Evolutionary conservation across 176 grass and related monocot species (phyloP), one percentile per base, ranked within the genome.

Genomic region (Musa beccarii): DNA sequence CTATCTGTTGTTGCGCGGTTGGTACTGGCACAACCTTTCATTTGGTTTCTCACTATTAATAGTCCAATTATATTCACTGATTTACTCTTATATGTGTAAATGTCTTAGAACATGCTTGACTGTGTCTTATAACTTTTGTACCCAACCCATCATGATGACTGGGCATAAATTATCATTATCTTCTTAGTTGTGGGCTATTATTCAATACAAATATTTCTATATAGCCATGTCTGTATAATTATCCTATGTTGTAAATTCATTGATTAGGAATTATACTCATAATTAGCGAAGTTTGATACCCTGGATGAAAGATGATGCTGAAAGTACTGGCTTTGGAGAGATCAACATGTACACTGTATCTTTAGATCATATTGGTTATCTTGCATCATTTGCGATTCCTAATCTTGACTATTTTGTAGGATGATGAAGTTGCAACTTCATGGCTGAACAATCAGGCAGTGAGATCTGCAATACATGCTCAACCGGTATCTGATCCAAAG

Each of bases 401-500:
- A 22, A 43, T 23, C 75, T 80, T 80, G 25, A 13, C 74, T 77
- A 51, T 82, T 66, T 10, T 88, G 69, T 75, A 98, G 94, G 87
- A 82, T 73, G 94, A 98, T 68, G 87, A 87, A 76, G 86, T 98
- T 76, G 90, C 94, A 43, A 91, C 94, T 8, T 79, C 76, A 72
- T 98, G 94, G 94, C 80, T 98, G 65, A 85, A 98, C 73, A 80
- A 87, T 15, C 86, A 87, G 52, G 62, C 43, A 9, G 94, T 93
- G 76, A 83, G 94, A 89, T 85, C 94, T 65, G 94, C 94, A 56
- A 93, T 93, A 72, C 90, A 98, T 86, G 94, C 90, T 1, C 62
- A 98, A 71, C 86, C 86, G 82, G 94, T 98, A 98, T 43, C 6
- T 59, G 75, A 68, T 63, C 34, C 17, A 52, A 2, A 19, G 23